Conservation (phyloP, 176 grass and related monocot species). For the Tillandsia leiboldiana region DNA sequence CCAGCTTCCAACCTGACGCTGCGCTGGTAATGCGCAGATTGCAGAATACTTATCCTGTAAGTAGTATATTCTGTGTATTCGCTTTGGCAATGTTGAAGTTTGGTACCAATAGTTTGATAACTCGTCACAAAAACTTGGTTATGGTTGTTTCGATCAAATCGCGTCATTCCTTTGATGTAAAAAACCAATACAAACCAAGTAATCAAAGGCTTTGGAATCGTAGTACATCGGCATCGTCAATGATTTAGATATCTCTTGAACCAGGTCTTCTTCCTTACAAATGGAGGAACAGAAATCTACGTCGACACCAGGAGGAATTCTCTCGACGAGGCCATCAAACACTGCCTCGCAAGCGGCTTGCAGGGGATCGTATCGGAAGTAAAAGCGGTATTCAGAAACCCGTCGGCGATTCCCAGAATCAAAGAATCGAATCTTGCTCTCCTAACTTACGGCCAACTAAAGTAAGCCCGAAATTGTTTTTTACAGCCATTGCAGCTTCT, state of each 20-base stretch:
- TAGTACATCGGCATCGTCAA: too few relatives aligned
- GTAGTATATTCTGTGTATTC: not conserved
- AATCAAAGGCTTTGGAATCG: too few relatives aligned
- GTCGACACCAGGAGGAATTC: constrained; percentile 65
- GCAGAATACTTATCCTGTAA: constrained; percentile 74
- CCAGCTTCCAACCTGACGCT: constrained; percentile 90
- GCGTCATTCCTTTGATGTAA: too few relatives aligned
- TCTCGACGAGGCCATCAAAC: constrained; percentile 70
- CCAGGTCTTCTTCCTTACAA: constrained; percentile 93
- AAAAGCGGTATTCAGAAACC: constrained; percentile 56
- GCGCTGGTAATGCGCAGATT: constrained; percentile 47
- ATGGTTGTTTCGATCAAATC: not conserved
- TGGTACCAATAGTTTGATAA: too few relatives aligned
- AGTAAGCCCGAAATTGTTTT: constrained; percentile 30
- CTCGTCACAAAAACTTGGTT: too few relatives aligned
- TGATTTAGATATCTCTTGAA: not conserved
- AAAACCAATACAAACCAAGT: too few relatives aligned
- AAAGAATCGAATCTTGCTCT: constrained; percentile 73
- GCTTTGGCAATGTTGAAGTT: too few relatives aligned
- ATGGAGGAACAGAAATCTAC: constrained; percentile 49
- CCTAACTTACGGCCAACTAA: constrained; percentile 67
- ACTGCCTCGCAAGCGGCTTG: constrained; percentile 43
- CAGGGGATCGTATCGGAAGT: constrained; percentile 87
- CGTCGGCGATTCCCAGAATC: constrained; percentile 48
- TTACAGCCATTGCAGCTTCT: not conserved